Conservation (phyloP, 768 basidiomycete species). For the Suillus clintonianus region DNA sequence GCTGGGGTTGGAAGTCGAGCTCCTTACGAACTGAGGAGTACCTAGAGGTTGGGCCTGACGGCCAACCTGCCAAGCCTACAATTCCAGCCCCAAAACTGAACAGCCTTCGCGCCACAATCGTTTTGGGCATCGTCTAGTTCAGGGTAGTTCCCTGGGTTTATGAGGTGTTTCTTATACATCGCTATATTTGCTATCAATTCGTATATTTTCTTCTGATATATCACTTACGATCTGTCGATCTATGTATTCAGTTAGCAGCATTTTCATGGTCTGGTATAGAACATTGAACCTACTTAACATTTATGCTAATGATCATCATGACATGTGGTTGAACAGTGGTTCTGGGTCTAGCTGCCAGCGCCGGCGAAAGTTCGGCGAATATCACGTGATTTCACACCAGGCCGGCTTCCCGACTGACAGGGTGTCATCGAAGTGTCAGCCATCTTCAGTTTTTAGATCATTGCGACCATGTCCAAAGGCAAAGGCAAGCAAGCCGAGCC, state of each 20-base stretch:
- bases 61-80: conserved; percentile 30
- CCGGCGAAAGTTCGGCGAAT: neutral
- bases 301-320: neutral
- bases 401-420: neutral
- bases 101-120: conserved; percentile 78
- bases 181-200: conserved; percentile 1
- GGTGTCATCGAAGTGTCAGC: neutral
- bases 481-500: conserved; percentile 30
- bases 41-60: conserved; percentile 38
- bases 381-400: neutral
- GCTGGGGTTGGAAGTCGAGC: conserved; percentile 90
- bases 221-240: neutral
- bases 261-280: neutral
- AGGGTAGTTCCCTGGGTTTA: neutral
- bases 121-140: conserved; percentile 69
- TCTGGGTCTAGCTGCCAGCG: neutral
- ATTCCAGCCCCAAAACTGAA: conserved; percentile 41
- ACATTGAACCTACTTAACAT: neutral
- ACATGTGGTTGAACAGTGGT: no score
- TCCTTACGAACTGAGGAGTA: conserved; percentile 55
- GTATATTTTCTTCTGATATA: neutral
- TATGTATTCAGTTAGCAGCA: neutral
- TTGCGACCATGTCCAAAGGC: conserved; percentile 27
- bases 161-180: neutral
- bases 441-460: neutral